phyloP scores from a whole-genome alignment of 106 monocot species.

The Cymbidium sinense region DNA sequence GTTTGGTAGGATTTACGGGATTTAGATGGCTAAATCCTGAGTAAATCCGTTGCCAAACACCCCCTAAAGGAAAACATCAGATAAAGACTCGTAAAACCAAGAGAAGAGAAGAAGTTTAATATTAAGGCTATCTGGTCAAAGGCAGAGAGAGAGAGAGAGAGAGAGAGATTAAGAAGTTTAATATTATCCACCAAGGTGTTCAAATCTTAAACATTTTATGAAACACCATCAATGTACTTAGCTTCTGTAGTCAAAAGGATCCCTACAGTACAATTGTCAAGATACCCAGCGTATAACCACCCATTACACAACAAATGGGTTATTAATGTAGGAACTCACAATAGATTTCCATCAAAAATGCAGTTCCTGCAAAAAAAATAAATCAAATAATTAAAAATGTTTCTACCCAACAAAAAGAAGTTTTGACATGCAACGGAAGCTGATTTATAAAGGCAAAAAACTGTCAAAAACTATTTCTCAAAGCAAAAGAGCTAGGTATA shows the following conservation, averaged over 20 bases:
- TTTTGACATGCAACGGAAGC: neutral
- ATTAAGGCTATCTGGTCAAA: neutral
- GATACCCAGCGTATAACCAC: neutral
- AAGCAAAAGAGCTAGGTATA: neutral
- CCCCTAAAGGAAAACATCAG: too few species aligned
- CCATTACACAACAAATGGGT: neutral
- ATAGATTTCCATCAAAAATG: slow-evolving; percentile 71
- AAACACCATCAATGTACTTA: neutral
- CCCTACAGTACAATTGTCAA: neutral
- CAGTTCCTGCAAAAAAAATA: slow-evolving; percentile 51
- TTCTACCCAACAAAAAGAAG: neutral
- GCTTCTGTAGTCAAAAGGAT: neutral
- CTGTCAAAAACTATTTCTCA: neutral
- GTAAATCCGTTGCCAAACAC: too few species aligned
- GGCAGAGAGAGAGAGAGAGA: neutral
- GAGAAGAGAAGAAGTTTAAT: too few species aligned
- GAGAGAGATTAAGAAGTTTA: too few species aligned
- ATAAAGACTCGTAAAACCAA: too few species aligned
- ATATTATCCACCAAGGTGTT: neutral
- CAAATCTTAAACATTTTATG: neutral
- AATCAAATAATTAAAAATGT: slow-evolving; percentile 9
- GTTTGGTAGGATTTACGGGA: too few species aligned
- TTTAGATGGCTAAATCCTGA: too few species aligned
- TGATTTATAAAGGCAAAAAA: neutral
- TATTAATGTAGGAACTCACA: slow-evolving; percentile 39